phyloP scores from a whole-genome alignment of 345 rosid genomes.

The Barbarea vulgaris region DNA sequence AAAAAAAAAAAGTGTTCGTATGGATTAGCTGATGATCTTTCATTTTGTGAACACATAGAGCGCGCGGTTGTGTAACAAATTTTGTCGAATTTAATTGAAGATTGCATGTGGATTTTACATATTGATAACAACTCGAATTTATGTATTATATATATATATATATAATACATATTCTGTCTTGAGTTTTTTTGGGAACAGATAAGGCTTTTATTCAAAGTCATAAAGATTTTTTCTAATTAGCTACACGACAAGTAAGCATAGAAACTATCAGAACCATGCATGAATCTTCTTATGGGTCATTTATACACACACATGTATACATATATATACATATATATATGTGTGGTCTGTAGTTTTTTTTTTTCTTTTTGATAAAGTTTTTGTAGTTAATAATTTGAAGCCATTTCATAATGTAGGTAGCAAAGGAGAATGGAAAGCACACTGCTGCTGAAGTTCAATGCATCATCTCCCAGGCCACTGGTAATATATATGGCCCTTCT shows the following conservation, averaged over 20 bases:
- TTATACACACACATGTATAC: not conserved
- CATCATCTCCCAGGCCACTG: constrained; percentile 19
- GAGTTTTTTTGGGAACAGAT: constrained; percentile 23
- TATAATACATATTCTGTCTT: not conserved
- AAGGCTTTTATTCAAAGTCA: constrained; percentile 33
- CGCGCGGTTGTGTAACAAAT: not conserved
- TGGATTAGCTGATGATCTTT: not conserved
- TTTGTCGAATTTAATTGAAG: not conserved
- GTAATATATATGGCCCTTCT: not conserved
- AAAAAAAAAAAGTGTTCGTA: too few relatives aligned
- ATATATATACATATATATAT: not conserved
- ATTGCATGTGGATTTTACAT: constrained; percentile 9
- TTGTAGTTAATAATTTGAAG: not conserved
- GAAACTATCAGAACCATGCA: constrained; percentile 29
- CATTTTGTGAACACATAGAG: not conserved
- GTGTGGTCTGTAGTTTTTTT: not conserved
- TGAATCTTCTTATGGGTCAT: constrained; percentile 25
- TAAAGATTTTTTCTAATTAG: constrained; percentile 6
- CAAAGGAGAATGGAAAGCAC: constrained; percentile 24
- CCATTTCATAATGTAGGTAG: constrained; percentile 28
- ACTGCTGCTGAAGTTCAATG: constrained; percentile 32
- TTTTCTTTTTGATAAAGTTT: not conserved
- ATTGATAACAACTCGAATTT: not conserved
- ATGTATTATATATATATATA: too few relatives aligned
- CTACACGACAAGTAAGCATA: constrained; percentile 37